phyloP scores from a whole-genome alignment of 805 yeast species.

The Kluyveromyces lactis region DNA sequence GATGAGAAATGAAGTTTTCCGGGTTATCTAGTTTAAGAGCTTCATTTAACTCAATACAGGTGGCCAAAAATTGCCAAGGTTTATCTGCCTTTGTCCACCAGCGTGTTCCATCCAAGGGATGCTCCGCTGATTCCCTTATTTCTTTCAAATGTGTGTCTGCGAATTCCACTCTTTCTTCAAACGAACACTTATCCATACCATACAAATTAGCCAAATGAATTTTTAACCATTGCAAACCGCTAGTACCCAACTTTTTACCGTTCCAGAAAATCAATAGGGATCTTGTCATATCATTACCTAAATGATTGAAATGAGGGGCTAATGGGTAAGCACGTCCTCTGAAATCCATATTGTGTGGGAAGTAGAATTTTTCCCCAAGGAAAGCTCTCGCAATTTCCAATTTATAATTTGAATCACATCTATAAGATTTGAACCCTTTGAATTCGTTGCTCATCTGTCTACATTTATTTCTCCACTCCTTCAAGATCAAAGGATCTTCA shows the following conservation, averaged over 20 bases:
- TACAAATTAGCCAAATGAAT: conserved; percentile 65
- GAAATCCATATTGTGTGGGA: conserved; percentile 76
- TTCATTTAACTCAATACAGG: conserved; percentile 56
- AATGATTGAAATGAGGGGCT: conserved; percentile 72
- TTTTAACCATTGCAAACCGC: conserved; percentile 66
- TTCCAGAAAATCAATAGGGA: conserved; percentile 69
- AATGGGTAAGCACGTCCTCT: conserved; percentile 81
- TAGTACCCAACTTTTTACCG: conserved; percentile 56
- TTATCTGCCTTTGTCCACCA: conserved; percentile 75
- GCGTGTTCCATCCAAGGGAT: conserved; percentile 48
- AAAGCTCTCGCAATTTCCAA: conserved; percentile 92
- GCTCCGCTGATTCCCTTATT: conserved; percentile 47
- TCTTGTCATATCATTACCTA: conserved; percentile 73
- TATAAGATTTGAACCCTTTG: conserved; percentile 65
- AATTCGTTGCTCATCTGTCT: conserved; percentile 51
- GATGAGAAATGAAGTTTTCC: conserved; percentile 53
- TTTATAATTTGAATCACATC: conserved; percentile 92
- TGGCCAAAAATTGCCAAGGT: conserved; percentile 75
- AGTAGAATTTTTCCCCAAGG: conserved; percentile 66
- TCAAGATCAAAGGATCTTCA: conserved; percentile 63
- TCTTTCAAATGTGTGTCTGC: conserved; percentile 49
- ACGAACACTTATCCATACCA: conserved; percentile 68
- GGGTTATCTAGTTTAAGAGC: conserved; percentile 60
- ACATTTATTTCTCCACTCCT: conserved; percentile 59
- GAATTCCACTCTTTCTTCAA: conserved; percentile 53